Percentiles rank a stretch among this genome's conserved stretches.
Evolutionary conservation across 2,329 filamentous ascomycete genomes (phyloP).

Genomic region (Dactylellina haptotyla): DNA sequence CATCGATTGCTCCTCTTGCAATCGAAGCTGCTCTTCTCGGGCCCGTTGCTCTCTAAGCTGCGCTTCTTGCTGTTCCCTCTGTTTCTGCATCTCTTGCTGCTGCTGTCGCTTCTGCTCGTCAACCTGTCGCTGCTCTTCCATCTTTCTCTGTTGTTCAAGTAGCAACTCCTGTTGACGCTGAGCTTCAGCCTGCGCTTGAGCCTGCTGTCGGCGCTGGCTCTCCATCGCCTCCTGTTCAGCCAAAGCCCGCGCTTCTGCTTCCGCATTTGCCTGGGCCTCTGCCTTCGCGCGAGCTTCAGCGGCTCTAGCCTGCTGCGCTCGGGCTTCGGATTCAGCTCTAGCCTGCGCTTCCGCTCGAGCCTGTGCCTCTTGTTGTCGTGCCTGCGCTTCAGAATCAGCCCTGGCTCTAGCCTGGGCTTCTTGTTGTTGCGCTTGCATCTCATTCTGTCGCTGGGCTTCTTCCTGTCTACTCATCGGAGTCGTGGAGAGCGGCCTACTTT

Average conservation of each 20-base stretch:
- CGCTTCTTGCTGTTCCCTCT: slow-evolving; percentile 31
- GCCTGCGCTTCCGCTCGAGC: slow-evolving; percentile 30
- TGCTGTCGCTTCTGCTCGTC: slow-evolving; percentile 46
- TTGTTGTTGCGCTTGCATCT: slow-evolving; percentile 14
- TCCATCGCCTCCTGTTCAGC: slow-evolving; percentile 22
- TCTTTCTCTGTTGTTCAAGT: slow-evolving; percentile 44
- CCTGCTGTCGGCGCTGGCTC: slow-evolving; percentile 24
- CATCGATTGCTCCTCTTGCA: slow-evolving; percentile 23
- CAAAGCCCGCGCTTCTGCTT: slow-evolving; percentile 29
- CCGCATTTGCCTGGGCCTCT: slow-evolving; percentile 25
- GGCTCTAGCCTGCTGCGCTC: slow-evolving; percentile 23
- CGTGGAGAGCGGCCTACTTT: slow-evolving; percentile 11
- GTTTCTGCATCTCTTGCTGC: slow-evolving; percentile 27
- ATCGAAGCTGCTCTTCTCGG: slow-evolving; percentile 9
- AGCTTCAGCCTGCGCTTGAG: slow-evolving; percentile 36
- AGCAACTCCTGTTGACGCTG: slow-evolving; percentile 49
- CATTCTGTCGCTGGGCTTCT: slow-evolving; percentile 9
- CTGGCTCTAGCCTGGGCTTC: slow-evolving; percentile 26
- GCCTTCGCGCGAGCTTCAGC: slow-evolving; percentile 30
- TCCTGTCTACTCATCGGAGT: slow-evolving; percentile 27
- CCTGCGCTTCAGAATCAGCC: slow-evolving; percentile 23
- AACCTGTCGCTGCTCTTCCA: slow-evolving; percentile 47
- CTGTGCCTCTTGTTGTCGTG: slow-evolving; percentile 14
- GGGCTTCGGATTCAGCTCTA: slow-evolving; percentile 10
- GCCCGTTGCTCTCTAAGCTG: slow-evolving; percentile 25